Base-by-base conservation (phyloP, 2,329 filamentous ascomycete genomes). In the Fusarium sp. region DNA sequence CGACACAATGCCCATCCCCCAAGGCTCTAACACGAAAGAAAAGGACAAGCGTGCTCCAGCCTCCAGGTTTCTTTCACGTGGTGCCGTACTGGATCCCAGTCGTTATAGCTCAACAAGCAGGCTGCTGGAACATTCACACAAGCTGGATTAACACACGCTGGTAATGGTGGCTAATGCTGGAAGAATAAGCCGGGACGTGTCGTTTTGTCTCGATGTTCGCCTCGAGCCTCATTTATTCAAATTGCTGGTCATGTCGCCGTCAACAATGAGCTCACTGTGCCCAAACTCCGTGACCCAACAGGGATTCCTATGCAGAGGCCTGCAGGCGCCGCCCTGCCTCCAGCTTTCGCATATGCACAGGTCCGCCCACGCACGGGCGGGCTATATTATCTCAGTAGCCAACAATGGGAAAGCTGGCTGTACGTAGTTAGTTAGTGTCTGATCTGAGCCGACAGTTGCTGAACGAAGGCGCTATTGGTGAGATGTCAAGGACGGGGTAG, bases 371-470 rank as follows among this genome's bases (percentile, higher is more conserved):
- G 40, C 45, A 38, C 50, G 30, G 30, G 26, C 26, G 47, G 38
- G 51, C 46, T 53, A 32, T 42, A 46, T 23, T 19, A 34, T 45
- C 40, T 20, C 12, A 12, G n/a, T 46, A 39, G 28, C 49, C 53
- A 67, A 49, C 54, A 48, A 53, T 50, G 44, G 58, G 42, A 54
- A 46, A 23, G 42, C 45, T 54, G 51, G 50, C 34, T 55, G 45
- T 34, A 26, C 26, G 26, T 28, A 23, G 24, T 32, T 28, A 28
- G 55, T 61, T 63, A 60, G 55, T 60, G 63, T 58, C 59, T 63
- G 59, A 56, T 59, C 66, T 71, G 71, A 66, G 63, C 63, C 67
- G 67, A 73, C 64, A 65, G 61, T 67, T 66, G 62, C 69, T 67
- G 62, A 69, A 60, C 50, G 47, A 32, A 51, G 45, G 51, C 55